Conservation (phyloP, 108 stramenopile species). For the Chaetoceros tenuissimus region DNA sequence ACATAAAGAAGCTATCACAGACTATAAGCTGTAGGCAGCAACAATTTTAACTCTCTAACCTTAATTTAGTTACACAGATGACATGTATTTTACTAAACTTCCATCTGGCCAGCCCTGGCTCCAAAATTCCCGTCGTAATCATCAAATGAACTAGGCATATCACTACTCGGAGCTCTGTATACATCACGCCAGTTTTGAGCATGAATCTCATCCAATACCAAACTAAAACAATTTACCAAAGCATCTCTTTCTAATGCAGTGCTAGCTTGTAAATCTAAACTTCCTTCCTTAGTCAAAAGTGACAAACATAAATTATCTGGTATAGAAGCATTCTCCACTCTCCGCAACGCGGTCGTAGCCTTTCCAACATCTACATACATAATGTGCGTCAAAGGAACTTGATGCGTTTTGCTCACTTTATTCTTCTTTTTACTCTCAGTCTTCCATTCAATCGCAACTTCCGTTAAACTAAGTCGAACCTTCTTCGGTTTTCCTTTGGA, state of each 20-base stretch:
- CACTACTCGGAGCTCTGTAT: slow-evolving; percentile 69
- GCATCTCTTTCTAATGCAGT: slow-evolving; percentile 72
- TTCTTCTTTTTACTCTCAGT: slow-evolving; percentile 74
- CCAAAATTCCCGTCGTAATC: slow-evolving; percentile 30
- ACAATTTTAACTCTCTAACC: too few species aligned
- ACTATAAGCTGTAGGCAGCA: too few species aligned
- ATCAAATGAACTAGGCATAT: slow-evolving; percentile 83
- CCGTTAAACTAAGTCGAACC: slow-evolving; percentile 66
- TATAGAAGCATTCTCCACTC: slow-evolving; percentile 76
- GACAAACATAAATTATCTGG: slow-evolving; percentile 70
- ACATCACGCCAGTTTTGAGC: slow-evolving; percentile 87
- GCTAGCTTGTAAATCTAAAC: slow-evolving; percentile 75
- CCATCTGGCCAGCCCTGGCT: slow-evolving; percentile 2
- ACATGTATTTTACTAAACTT: slow-evolving; percentile 1
- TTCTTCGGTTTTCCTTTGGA: slow-evolving; percentile 78
- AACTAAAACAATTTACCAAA: slow-evolving; percentile 65
- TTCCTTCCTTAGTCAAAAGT: slow-evolving; percentile 79
- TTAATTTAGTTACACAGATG: too few species aligned
- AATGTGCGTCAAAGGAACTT: slow-evolving; percentile 74
- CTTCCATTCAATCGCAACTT: slow-evolving; percentile 74
- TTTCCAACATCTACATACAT: slow-evolving; percentile 88
- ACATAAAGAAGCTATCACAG: background rate
- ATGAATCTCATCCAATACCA: slow-evolving; percentile 84
- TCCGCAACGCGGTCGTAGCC: slow-evolving; percentile 71
- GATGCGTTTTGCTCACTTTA: slow-evolving; percentile 78